Evolutionary conservation across 441 rosid genomes (phyloP), one percentile per base, ranked within the genome.

Genomic region (Eruca vesicaria): DNA sequence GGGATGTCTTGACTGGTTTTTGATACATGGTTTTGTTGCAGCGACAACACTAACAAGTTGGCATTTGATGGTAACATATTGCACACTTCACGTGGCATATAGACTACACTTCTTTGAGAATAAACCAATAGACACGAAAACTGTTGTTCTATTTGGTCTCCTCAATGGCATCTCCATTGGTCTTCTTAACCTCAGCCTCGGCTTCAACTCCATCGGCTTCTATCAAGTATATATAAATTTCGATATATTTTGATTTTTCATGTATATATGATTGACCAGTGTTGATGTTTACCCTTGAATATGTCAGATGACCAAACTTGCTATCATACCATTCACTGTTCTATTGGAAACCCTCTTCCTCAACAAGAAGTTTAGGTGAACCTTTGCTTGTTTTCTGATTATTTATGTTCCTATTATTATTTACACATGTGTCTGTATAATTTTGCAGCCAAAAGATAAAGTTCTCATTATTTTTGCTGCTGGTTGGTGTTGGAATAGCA

Each of bases 1-100:
- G 4, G 12, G 9, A 48, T 48, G 55, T 48, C 15, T 0, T 69
- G 19, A 12, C 15, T 5, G 26, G 7, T 66, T 32, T 74, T 16
- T 0, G 32, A 23, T 45, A 19, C 33, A 57, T 68, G 56, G 14
- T 43, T 71, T 48, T 35, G 16, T 38, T 69, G 81, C 79, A 96
- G 99, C 99, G 33, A 90, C 98, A 32, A 93, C 99, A 9, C 79
- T 96, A 6, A 96, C 99, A n/a, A 96, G 99, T 69, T 93, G 99
- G 99, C 99, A 96, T 75, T 84, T 96, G 29, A 84, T 91, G 90
- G 98, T 96, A 55, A 96, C 99, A 63, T 93, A 86, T 76, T 88
- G 96, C 82, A 89, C 99, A 1, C 97, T 93, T 38, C 95, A 96
- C 38, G 93, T 72, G 28, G 98, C 99, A 3, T 92, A 86, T 45